Evolutionary conservation across 352 stramenopile species (phyloP), one percentile per base, ranked within the genome.

Genomic region (Albugo candida): DNA sequence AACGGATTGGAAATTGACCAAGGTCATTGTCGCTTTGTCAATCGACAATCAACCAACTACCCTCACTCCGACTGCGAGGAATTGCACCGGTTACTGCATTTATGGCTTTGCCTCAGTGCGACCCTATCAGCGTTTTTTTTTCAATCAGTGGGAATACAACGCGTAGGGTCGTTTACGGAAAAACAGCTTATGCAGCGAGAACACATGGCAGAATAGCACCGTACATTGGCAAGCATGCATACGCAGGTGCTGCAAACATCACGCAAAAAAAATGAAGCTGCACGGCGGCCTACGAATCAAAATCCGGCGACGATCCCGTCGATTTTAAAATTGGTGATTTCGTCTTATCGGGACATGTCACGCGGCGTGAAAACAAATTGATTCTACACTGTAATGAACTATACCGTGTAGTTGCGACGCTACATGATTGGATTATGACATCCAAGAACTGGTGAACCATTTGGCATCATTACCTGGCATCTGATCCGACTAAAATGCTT

Each of bases 11-110:
- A 20, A 18, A 55, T 20, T 52, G 41, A 40, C 19, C 11, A 17
- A 44, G n/a, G 4, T 14, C 49, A 34, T 18, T 55, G 18, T 27
- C 49, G 11, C 20, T 55, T 18, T 43, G 41, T 16, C 19, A 55
- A 34, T 55, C 45, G 11, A 20, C 47, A 14, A 24, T 71, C 0
- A 71, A 66, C 39, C 34, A 54, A 0, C 36, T 42, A 3, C 47
- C 49, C 5, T 48, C 57, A 0, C 34, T 55, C 19, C 44, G 51
- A 38, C 49, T 68, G 0, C 57, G 57, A 13, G 51, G 54, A 1
- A 34, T 55, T 1, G 52, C 56, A 18, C 59, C 61, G 14, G 18
- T 64, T 0, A 63, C 53, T 10, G 54, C 56, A 5, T 64, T 70
- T 41, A 59, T 52, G 1, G 41, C 34, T 27, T 19, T 64, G 10